Base-by-base conservation (phyloP, 306 rosid species). In the Prunus campanulata region DNA sequence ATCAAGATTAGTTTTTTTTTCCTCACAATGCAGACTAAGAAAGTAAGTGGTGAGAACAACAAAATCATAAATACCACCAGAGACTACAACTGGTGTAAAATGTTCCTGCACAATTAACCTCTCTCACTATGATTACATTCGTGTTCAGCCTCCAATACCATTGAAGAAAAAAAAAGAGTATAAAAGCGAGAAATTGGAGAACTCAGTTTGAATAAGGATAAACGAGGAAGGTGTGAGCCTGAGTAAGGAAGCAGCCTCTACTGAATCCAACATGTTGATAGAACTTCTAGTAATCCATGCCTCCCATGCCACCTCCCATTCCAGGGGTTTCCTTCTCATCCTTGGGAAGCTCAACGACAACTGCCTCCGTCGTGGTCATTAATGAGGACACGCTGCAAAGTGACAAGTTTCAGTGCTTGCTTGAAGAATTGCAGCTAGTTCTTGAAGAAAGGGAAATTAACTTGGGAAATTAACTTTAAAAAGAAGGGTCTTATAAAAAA, bases 281-380 rank as follows among this genome's bases (percentile, higher is more conserved):
- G 20, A 39, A 56, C 55, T 68, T 59, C 64, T 71, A 86, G 62
- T 75, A 83, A 51, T 75, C 88, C 86, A 84, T 61, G 42, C 85
- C 87, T 15, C 87, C 87, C 85, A 81, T 83, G 71, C 88, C 88
- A n/a, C 81, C 81, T 39, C 81, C 84, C 83, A 80, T 77, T 5
- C 81, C 70, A 24, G 86, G 54, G 47, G 46, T 27, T 47, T 81
- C 88, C 79, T 66, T 82, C 60, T 84, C 88, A 20, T 86, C 83
- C 60, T 74, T 74, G 1, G 90, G 83, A 52, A 84, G 85, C 47
- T 85, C 88, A 2, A 77, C 78, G 0, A 87, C 84, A 49, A 84
- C 85, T 3, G 88, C 90, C 75, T 87, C 90, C 0, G 90, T 87
- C 3, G 88, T 87, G 10, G 90, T 82, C 83, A 86, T 35, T 67